Base-by-base conservation (phyloP, 1,284 basidiomycete species). In the Meripilus lineatus region DNA sequence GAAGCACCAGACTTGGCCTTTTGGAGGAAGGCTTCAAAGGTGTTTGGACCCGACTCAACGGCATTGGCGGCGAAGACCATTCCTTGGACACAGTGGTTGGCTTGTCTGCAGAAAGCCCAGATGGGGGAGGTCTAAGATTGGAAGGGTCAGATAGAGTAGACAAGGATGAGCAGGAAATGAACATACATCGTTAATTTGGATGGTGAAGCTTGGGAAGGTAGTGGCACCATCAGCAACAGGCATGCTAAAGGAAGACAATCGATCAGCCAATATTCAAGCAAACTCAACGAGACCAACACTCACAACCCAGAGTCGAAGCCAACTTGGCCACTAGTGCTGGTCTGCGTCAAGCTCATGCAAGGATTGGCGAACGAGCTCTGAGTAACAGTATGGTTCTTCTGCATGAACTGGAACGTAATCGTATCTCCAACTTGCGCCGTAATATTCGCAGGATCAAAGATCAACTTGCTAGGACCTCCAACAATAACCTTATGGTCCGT, bases 31-130 rank as follows among this genome's bases (percentile, higher is more conserved):
- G 78, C 79, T 4, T 57, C 69, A 55, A 80, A 84, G 51, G 63
- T 80, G 55, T 79, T 77, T 28, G 71, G 51, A 8, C 77, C 71
- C 2, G 64, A 60, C 48, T 75, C 71, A 14, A 74, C 63, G 6
- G 81, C 73, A 58, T 84, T 84, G 50, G 71, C 71, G 18, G 76
- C 62, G 60, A 83, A 81, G 42, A 84, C 80, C 82, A 84, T 84
- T 39, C 80, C 80, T 35, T 65, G 62, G 1, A 69, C 70, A 55
- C 81, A 82, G 61, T 83, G 81, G 38, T 50, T 58, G 5, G 54
- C 53, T 57, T 80, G 77, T 10, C 48, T 51, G 55, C 72, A 73
- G 62, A 64, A 72, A 17, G 66, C 64, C 72, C 72, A 74, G 32
- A 71, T 63, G 10, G 68, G 69, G 3, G 63, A 51, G 13, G 68